phyloP scores from a whole-genome alignment of 176 grass and related monocot genomes.

The Musa acuminata region DNA sequence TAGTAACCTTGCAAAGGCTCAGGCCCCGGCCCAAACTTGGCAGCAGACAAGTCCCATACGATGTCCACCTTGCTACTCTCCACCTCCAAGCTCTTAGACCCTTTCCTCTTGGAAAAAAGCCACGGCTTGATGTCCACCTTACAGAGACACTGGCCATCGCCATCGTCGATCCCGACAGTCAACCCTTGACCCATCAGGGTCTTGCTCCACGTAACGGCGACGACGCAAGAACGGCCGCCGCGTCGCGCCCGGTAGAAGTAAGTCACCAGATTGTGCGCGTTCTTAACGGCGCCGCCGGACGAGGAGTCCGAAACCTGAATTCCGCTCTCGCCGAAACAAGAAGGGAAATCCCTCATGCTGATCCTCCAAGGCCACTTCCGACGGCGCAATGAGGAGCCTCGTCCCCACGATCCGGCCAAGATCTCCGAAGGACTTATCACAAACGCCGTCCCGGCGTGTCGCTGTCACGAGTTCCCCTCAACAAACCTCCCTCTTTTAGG shows the following conservation, averaged over 20 bases:
- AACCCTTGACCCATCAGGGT: slow-evolving; percentile 11
- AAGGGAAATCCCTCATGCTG: slow-evolving; percentile 16
- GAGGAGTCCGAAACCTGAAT: slow-evolving; percentile 6
- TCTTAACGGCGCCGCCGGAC: not conserved
- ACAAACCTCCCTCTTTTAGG: not conserved
- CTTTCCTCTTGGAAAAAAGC: slow-evolving; percentile 14
- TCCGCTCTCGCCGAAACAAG: slow-evolving; percentile 11
- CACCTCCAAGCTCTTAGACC: slow-evolving; percentile 6
- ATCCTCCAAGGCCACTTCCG: not conserved
- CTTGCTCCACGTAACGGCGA: slow-evolving; percentile 5
- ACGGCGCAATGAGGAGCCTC: too few species aligned
- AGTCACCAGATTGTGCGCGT: slow-evolving; percentile 4
- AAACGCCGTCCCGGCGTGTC: not conserved
- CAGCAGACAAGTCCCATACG: slow-evolving; percentile 11
- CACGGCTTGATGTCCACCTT: slow-evolving; percentile 16
- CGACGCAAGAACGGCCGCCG: not conserved
- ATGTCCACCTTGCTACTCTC: slow-evolving; percentile 1
- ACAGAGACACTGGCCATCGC: not conserved
- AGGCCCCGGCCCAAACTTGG: slow-evolving; percentile 4
- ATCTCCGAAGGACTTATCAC: not conserved
- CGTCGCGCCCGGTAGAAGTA: slow-evolving; percentile 2
- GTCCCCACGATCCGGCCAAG: too few species aligned
- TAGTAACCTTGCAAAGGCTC: slow-evolving; percentile 12
- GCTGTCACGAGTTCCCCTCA: too few species aligned
- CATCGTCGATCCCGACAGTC: slow-evolving; percentile 4